These are phyloP conservation scores for Coemansia sp. DNA, from an alignment of 192 early-diverging fungal species.

Conservation along the genomic window DNA sequence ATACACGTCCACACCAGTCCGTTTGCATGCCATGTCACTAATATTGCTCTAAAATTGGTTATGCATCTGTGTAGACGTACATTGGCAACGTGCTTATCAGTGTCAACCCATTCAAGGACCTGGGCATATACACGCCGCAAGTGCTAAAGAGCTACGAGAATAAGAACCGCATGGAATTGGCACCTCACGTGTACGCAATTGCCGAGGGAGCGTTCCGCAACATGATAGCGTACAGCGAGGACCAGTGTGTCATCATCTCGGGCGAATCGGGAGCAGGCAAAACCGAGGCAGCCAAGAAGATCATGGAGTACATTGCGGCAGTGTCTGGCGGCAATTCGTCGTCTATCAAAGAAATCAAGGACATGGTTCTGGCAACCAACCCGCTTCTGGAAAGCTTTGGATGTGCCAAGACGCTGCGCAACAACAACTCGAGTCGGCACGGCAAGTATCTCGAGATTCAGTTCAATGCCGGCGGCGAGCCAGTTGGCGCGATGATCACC, in stretches of 20 bases:
- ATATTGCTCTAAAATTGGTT: not conserved
- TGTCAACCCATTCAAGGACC: constrained; percentile 96
- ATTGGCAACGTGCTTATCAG: constrained; percentile 87
- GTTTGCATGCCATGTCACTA: not conserved
- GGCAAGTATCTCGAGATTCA: constrained; percentile 99
- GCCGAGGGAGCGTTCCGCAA: constrained; percentile 88
- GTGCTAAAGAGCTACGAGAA: constrained; percentile 85
- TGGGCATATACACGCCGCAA: constrained; percentile 91
- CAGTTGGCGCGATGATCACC: constrained; percentile 94
- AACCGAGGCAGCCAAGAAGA: constrained; percentile 89
- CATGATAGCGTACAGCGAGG: constrained; percentile 98
- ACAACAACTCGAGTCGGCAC: constrained; percentile 98
- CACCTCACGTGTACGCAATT: constrained; percentile 98
- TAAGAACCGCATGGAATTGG: constrained; percentile 81
- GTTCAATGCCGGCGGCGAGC: constrained; percentile 88
- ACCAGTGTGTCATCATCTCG: constrained; percentile 98
- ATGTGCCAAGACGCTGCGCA: constrained; percentile 96
- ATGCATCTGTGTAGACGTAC: constrained; percentile 67
- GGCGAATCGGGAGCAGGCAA: constrained; percentile 95
- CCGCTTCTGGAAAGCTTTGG: constrained; percentile 98
- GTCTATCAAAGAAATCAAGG: constrained; percentile 90
- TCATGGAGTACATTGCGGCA: constrained; percentile 98
- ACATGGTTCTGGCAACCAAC: constrained; percentile 99
- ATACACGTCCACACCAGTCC: no score
- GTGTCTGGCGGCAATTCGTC: constrained; percentile 77